phyloP scores from a whole-genome alignment of 1,284 basidiomycete genomes.

The Xerocomus cyaneibrunnescens region DNA sequence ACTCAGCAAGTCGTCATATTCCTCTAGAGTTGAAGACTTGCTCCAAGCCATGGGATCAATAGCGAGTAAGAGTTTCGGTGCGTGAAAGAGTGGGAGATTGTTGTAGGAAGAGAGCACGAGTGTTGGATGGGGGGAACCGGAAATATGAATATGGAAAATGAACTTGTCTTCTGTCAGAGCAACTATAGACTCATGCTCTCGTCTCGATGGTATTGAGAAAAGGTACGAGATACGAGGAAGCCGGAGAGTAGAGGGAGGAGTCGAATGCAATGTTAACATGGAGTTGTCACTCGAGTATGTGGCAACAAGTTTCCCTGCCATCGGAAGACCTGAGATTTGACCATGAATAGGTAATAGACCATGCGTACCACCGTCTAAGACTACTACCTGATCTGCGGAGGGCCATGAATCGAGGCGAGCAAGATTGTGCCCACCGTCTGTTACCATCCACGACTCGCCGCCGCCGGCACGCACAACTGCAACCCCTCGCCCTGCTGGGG shows the following conservation, averaged over 20 bases:
- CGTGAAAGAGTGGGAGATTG: slow-evolving; percentile 48
- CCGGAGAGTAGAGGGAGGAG: slow-evolving; percentile 44
- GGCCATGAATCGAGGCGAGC: slow-evolving; percentile 48
- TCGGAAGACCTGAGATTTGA: slow-evolving; percentile 3
- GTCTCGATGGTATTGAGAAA: slow-evolving; percentile 60
- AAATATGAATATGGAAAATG: slow-evolving; percentile 52
- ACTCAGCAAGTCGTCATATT: slow-evolving; percentile 76
- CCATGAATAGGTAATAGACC: slow-evolving; percentile 10
- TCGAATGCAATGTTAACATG: slow-evolving; percentile 50
- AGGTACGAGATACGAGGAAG: slow-evolving; percentile 56
- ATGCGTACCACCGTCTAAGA: slow-evolving; percentile 58
- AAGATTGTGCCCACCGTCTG: slow-evolving; percentile 45
- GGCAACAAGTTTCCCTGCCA: slow-evolving; percentile 35
- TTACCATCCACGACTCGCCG: slow-evolving; percentile 64
- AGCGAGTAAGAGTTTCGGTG: slow-evolving; percentile 63
- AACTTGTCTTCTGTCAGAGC: slow-evolving; percentile 57
- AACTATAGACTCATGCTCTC: slow-evolving; percentile 53
- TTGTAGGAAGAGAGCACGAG: slow-evolving; percentile 46
- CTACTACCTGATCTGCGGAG: slow-evolving; percentile 60
- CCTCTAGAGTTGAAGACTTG: slow-evolving; percentile 40
- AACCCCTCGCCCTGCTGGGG: slow-evolving; percentile 72
- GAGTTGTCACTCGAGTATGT: slow-evolving; percentile 41
- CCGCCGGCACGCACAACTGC: slow-evolving; percentile 58
- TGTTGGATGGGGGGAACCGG: slow-evolving; percentile 31
- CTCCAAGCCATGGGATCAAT: slow-evolving; percentile 94